Percentiles rank a stretch among this genome's conserved stretches.
These are phyloP conservation scores for Ophiostoma perfectum DNA, from an alignment of 2,329 filamentous ascomycete species.

Conservation along the genomic window DNA sequence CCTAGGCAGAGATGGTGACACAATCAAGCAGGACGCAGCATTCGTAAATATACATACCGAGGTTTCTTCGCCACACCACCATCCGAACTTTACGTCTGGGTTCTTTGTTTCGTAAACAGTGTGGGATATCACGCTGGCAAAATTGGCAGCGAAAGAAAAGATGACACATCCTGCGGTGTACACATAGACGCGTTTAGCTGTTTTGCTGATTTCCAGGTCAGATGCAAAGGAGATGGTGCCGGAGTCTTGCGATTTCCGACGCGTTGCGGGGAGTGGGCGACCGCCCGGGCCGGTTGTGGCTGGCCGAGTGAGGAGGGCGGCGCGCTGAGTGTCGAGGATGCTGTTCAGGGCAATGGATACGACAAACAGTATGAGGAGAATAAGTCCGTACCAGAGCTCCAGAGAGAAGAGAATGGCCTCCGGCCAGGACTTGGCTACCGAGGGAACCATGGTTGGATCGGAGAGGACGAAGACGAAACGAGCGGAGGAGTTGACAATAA, in stretches of 20 bases:
- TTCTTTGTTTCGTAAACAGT: constrained; percentile 57
- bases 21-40: too few species aligned
- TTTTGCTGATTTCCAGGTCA: constrained; percentile 53
- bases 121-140: constrained; percentile 66
- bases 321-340: constrained; percentile 40
- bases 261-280: constrained; percentile 71
- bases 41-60: constrained; percentile 29
- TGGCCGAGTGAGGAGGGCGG: constrained; percentile 31
- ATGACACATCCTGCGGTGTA: constrained; percentile 67
- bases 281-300: constrained; percentile 72
- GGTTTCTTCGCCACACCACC: constrained; percentile 70
- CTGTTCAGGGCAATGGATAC: constrained; percentile 48
- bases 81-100: constrained; percentile 43
- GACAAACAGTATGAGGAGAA: constrained; percentile 51
- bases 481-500: constrained; percentile 19
- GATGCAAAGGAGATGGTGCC: constrained; percentile 14
- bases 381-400: constrained; percentile 48
- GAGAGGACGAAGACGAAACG: constrained; percentile 21
- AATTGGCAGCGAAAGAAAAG: constrained; percentile 70
- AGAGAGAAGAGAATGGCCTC: constrained; percentile 43
- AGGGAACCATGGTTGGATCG: constrained; percentile 23
- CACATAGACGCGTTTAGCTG: constrained; percentile 66
- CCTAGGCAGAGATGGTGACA: too few species aligned
- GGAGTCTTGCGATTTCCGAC: constrained; percentile 45
- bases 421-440: constrained; percentile 31